Conservation (phyloP, 164 flowering plant species). For the Amborella trichopoda region DNA sequence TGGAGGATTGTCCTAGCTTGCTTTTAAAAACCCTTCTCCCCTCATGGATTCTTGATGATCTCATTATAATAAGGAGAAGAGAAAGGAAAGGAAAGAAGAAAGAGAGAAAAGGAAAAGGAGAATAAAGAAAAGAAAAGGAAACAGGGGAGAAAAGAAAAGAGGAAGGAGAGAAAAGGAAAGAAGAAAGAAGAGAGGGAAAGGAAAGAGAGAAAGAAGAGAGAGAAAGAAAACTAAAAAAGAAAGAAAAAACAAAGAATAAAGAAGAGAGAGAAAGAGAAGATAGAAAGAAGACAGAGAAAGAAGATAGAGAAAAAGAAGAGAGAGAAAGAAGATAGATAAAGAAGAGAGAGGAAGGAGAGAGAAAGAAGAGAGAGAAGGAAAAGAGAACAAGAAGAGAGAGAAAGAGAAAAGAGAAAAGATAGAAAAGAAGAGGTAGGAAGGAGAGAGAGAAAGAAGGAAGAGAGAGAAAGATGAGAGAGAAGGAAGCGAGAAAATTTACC, state of each 20-base stretch:
- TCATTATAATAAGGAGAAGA: neutral
- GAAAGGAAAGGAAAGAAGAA: neutral
- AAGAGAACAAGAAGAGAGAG: neutral
- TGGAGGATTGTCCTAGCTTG: no score
- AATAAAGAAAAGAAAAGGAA: neutral
- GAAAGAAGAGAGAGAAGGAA: neutral
- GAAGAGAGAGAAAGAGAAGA: neutral
- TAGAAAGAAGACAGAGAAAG: neutral
- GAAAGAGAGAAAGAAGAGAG: neutral
- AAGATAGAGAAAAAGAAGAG: neutral
- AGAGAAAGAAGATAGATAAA: neutral
- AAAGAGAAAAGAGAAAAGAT: neutral
- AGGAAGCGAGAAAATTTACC: no score
- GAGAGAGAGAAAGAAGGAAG: neutral
- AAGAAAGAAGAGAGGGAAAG: neutral
- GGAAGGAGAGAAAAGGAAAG: neutral
- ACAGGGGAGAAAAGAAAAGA: neutral
- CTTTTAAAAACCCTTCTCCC: no score
- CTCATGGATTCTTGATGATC: no score
- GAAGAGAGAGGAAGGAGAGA: neutral
- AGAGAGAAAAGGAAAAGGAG: neutral
- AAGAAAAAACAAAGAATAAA: neutral
- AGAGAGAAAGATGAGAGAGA: no score
- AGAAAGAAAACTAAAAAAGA: neutral
- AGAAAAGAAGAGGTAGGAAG: neutral